Base-by-base conservation (phyloP, 208 protist genomes). In the Leishmania tarentolae region DNA sequence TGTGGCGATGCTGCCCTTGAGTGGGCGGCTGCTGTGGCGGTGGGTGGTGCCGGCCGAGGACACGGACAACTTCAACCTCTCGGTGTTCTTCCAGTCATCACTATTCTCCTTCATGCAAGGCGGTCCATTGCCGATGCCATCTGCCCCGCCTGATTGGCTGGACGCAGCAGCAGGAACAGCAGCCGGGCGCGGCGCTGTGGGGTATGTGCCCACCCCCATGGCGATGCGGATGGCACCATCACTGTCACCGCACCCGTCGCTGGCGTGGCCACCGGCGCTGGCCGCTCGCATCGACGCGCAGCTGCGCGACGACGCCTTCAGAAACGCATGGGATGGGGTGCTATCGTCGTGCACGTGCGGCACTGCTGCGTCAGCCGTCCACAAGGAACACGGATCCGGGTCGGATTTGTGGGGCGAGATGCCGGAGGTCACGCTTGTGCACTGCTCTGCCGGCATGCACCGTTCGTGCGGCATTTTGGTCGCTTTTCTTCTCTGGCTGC, bases 401-500 rank as follows among this genome's bases (percentile, higher is more conserved):
- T 70, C 50, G 57, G 75, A 19, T 47, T 3, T 52, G 37, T 57
- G 46, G 57, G 9, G 40, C 11, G 83, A 71, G 31, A 50, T 56
- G 61, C 37, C 15, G 42, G 74, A 82, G 80, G 82, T 80, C 11
- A 47, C 68, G 68, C 78, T 96, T 17, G 80, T 96, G 53, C 93
- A 96, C 83, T 96, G 93, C 84, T 93, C 88, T 44, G 93, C 93
- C n/a, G 93, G 93, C 42, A 96, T 94, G 91, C 93, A 96, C 68
- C 91, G 93, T n/a, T 95, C 91, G 0, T 92, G 88, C 76, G 91
- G 88, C 21, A 88, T 96, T 37, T 81, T 89, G 19, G 82, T 93
- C 6, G 91, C 90, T 0, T 94, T 90, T 76, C 53, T 96, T 52
- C 74, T 96, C n/a, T 96, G 89, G 90, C 80, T 94, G 68, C 76